A percentile compares a stretch with the other conserved stretches of the same genome.
Evolutionary conservation across 305 asterid genomes (phyloP).

Genomic region (Coffea humblotiana): DNA sequence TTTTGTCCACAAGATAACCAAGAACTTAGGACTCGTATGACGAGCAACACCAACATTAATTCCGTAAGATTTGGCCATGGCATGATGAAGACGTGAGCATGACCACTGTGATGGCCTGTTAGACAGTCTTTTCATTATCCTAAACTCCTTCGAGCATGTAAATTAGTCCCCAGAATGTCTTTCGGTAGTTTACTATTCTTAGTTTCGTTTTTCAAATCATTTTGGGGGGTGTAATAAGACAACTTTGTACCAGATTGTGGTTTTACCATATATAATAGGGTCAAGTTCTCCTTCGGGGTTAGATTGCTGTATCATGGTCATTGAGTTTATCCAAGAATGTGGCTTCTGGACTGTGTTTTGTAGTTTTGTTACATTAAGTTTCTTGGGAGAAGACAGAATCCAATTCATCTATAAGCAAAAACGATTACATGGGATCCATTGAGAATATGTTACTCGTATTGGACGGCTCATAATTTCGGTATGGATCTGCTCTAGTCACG

Average conservation of each 20-base stretch:
- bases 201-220: background rate
- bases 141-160: constrained; percentile 12
- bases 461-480: background rate
- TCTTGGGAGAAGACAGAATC: background rate
- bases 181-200: background rate
- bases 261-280: too few relatives aligned
- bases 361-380: too few relatives aligned
- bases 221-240: background rate
- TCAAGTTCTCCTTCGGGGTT: background rate
- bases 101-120: background rate
- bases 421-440: background rate
- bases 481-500: background rate
- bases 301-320: background rate
- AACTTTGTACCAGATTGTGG: background rate
- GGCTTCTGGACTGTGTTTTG: background rate
- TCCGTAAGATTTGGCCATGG: background rate
- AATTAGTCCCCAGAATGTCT: background rate
- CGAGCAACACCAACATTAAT: background rate
- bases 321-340: background rate
- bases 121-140: background rate
- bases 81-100: background rate
- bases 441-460: background rate
- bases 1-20: constrained; percentile 8
- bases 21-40: constrained; percentile 5
- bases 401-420: too few relatives aligned